Percentiles rank a stretch among this genome's conserved stretches.
Conservation (phyloP, 306 rosid species). For the Acacia confusa region DNA sequence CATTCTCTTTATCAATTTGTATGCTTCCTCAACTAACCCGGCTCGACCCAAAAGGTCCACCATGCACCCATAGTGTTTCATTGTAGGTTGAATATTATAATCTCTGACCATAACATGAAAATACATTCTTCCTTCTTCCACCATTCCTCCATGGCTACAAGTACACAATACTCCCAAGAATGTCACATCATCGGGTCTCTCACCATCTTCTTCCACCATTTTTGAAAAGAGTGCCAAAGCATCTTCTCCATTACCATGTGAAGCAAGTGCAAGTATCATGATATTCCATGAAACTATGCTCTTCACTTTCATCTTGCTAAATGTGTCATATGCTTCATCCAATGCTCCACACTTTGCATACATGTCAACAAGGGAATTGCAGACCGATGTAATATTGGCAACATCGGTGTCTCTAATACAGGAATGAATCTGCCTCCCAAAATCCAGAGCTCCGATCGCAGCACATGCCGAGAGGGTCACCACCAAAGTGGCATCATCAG, state of each 20-base stretch:
- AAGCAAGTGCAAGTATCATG: conserved; percentile 74
- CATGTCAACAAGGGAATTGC: conserved; percentile 70
- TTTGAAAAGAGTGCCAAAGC: conserved; percentile 53
- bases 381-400: conserved; percentile 33
- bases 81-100: conserved; percentile 54
- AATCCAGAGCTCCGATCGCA: conserved; percentile 52
- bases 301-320: conserved; percentile 47
- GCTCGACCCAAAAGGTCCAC: conserved; percentile 83
- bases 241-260: conserved; percentile 57
- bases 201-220: conserved; percentile 49
- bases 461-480: conserved; percentile 71
- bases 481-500: conserved; percentile 63
- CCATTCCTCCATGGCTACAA: conserved; percentile 74
- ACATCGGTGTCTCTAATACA: conserved; percentile 21
- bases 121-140: conserved; percentile 57
- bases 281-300: conserved; percentile 70
- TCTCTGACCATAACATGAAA: conserved; percentile 52
- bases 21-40: conserved; percentile 67
- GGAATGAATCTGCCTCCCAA: conserved; percentile 70
- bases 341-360: conserved; percentile 79
- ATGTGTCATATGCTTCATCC: conserved; percentile 57
- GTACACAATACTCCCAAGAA: conserved; percentile 76
- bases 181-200: conserved; percentile 57
- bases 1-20: conserved; percentile 53
- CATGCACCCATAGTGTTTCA: conserved; percentile 83